These are phyloP conservation scores for Populus ilicifolia DNA, from an alignment of 345 rosid genomes.

Conservation along the genomic window DNA sequence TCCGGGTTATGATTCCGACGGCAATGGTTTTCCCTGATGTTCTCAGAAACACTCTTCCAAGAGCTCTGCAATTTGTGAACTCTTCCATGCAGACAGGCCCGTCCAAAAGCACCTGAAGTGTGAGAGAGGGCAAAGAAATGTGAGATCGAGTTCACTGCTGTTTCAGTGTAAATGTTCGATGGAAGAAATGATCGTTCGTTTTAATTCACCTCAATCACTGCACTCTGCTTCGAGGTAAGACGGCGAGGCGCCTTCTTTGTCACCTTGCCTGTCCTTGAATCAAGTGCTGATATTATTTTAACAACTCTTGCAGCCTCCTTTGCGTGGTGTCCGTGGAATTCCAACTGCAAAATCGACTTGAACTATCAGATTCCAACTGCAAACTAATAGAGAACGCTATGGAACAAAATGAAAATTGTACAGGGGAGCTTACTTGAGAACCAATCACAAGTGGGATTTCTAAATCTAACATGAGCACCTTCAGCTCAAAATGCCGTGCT, in stretches of 20 bases:
- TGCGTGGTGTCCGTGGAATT: conserved; percentile 81
- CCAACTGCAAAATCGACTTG: conserved; percentile 53
- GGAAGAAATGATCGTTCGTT: neutral
- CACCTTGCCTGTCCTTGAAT: conserved; percentile 84
- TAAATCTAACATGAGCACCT: conserved; percentile 65
- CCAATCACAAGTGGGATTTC: conserved; percentile 76
- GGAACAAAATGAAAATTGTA: neutral
- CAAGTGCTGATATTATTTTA: conserved; percentile 60
- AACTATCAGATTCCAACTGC: conserved; percentile 10
- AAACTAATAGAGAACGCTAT: neutral
- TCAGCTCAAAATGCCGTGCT: conserved; percentile 69
- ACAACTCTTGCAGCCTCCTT: conserved; percentile 76
- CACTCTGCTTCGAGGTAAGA: conserved; percentile 70
- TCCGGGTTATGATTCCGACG: conserved; percentile 58
- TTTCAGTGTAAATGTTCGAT: neutral
- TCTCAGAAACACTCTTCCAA: conserved; percentile 84
- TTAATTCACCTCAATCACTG: conserved; percentile 63
- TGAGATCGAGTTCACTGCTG: conserved; percentile 1
- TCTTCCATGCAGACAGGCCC: conserved; percentile 65
- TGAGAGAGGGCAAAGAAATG: neutral
- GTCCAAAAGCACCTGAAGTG: conserved; percentile 55
- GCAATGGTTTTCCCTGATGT: conserved; percentile 78
- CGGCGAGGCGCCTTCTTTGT: conserved; percentile 77
- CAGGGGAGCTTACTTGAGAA: conserved; percentile 52
- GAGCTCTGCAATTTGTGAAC: conserved; percentile 66